These are phyloP conservation scores for Coniochaeta prunicola DNA, from an alignment of 2,329 filamentous ascomycete genomes.

Conservation along the genomic window DNA sequence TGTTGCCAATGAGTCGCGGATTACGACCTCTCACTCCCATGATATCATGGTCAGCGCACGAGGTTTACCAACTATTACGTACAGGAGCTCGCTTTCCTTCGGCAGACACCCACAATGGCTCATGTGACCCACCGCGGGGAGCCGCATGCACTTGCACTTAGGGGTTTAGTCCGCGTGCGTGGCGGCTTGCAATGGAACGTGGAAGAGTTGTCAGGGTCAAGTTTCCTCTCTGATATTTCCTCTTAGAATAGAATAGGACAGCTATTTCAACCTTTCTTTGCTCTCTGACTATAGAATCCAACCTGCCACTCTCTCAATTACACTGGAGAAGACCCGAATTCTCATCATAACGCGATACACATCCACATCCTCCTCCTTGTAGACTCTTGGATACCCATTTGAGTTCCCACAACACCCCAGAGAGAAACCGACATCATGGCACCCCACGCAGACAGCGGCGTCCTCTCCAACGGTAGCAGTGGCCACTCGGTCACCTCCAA, in stretches of 20 bases:
- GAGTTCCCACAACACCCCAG: not conserved
- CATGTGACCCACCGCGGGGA: conserved; percentile 1
- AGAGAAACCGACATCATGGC: conserved; percentile 36
- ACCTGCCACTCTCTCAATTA: not conserved
- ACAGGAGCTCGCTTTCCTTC: conserved; percentile 16
- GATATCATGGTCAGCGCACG: not conserved
- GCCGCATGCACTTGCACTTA: conserved; percentile 48
- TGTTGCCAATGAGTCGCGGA: not conserved
- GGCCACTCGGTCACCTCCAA: conserved; percentile 26
- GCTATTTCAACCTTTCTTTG: conserved; percentile 4
- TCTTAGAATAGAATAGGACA: conserved; percentile 4
- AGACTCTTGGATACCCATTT: conserved; percentile 1
- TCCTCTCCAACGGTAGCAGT: conserved; percentile 27
- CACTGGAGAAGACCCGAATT: not conserved
- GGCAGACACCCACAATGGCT: conserved; percentile 9
- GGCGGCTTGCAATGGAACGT: not conserved
- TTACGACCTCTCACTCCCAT: not conserved
- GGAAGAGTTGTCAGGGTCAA: not conserved
- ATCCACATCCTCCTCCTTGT: not conserved
- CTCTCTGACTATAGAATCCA: conserved; percentile 3
- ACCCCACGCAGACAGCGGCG: conserved; percentile 45
- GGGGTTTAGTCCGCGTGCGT: conserved; percentile 36
- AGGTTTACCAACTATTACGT: conserved; percentile 1
- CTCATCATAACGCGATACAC: not conserved
- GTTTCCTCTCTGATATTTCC: not conserved